Conservation (phyloP, 306 rosid genomes). For the Geum urbanum region DNA sequence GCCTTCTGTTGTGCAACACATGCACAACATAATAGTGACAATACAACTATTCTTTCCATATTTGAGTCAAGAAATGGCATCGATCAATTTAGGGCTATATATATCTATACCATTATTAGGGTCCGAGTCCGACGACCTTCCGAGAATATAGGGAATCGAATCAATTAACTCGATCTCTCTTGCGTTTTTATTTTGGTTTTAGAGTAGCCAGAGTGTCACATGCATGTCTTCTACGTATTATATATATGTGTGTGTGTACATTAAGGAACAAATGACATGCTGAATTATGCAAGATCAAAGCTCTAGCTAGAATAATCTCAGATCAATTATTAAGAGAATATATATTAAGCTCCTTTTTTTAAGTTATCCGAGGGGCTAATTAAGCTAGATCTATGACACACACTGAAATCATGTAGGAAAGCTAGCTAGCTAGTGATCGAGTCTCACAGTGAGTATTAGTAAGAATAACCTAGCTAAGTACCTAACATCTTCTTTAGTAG, state of each 20-base stretch:
- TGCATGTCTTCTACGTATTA: no score
- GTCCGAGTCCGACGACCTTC: background rate
- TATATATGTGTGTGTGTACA: no score
- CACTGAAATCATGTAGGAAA: no score
- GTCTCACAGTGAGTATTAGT: no score
- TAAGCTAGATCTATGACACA: no score
- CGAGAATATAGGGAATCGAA: background rate
- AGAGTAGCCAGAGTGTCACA: no score
- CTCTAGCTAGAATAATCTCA: background rate
- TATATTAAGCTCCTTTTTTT: background rate
- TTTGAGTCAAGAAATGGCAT: background rate
- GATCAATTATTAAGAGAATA: no score
- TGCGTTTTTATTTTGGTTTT: background rate
- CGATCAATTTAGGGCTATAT: background rate
- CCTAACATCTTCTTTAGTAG: no score
- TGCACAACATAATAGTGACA: background rate
- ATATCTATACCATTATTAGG: background rate
- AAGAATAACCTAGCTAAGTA: no score
- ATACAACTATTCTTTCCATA: background rate
- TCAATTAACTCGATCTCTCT: background rate
- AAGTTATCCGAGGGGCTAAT: background rate
- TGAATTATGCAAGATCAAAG: background rate
- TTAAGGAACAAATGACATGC: background rate
- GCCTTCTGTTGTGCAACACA: background rate
- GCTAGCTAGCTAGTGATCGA: no score